These are phyloP conservation scores for Calcarisporium arbuscula DNA, from an alignment of 2,329 filamentous ascomycete genomes.

Conservation along the genomic window DNA sequence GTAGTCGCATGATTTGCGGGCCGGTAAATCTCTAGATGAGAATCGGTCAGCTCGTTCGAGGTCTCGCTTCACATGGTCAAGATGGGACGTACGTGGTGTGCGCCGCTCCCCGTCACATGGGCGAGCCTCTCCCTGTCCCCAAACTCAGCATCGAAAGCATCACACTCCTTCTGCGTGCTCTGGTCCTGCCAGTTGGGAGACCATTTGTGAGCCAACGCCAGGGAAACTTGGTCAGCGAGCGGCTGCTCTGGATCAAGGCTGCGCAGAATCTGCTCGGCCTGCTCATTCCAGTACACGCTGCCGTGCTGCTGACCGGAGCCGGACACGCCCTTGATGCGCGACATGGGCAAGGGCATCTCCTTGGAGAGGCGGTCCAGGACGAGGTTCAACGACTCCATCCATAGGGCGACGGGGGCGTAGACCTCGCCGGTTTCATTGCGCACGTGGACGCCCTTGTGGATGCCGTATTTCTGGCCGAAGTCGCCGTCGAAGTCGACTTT, in stretches of 20 bases:
- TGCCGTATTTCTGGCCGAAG: constrained; percentile 63
- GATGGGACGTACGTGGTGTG: constrained; percentile 71
- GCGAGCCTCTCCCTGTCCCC: constrained; percentile 65
- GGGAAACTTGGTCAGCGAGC: constrained; percentile 65
- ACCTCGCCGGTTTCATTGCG: constrained; percentile 82
- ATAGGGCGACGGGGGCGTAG: constrained; percentile 87
- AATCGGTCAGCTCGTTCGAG: background rate
- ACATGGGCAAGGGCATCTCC: constrained; percentile 58
- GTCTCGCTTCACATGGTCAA: background rate
- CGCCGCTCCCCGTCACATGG: constrained; percentile 78
- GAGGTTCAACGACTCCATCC: constrained; percentile 86
- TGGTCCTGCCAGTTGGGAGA: constrained; percentile 98
- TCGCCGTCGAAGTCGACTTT: constrained; percentile 96
- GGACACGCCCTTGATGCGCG: constrained; percentile 71
- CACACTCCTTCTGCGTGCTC: constrained; percentile 87
- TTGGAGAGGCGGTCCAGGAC: constrained; percentile 68
- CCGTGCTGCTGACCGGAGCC: constrained; percentile 97
- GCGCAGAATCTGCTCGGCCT: constrained; percentile 59
- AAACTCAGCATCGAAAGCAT: constrained; percentile 72
- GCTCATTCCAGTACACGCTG: constrained; percentile 82
- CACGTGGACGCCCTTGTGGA: constrained; percentile 81
- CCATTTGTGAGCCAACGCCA: constrained; percentile 74
- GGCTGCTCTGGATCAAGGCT: constrained; percentile 52
- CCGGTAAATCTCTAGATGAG: constrained; percentile 76
- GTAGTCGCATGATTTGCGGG: constrained; percentile 89